A percentile compares a stretch with the other conserved stretches of the same genome.
phyloP scores from a whole-genome alignment of 208 protist species.

The Borovskyia barvae region DNA sequence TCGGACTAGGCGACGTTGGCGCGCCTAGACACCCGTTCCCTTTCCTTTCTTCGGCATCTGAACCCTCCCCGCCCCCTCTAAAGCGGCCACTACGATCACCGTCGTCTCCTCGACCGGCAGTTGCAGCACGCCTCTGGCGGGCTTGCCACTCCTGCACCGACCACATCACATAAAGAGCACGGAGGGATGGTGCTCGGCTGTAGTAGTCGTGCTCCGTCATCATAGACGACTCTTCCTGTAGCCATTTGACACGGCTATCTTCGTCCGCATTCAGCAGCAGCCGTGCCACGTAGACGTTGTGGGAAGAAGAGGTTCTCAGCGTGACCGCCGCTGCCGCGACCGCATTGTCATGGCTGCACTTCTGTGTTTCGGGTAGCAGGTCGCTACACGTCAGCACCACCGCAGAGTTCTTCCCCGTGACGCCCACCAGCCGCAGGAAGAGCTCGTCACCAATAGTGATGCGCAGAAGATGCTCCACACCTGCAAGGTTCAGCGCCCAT shows the following conservation, averaged over 20 bases:
- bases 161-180: constrained; percentile 69
- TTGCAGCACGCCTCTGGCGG: constrained; percentile 1
- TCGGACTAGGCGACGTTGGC: too few relatives aligned
- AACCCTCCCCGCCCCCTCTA: neutral
- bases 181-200: constrained; percentile 65
- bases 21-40: neutral
- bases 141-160: constrained; percentile 20
- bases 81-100: too few relatives aligned
- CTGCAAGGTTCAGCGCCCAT: constrained; percentile 58
- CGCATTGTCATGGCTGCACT: neutral
- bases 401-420: neutral
- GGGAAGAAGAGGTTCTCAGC: neutral
- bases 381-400: constrained; percentile 22
- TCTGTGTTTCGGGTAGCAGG: neutral
- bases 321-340: neutral
- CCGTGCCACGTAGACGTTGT: constrained; percentile 43
- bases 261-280: constrained; percentile 68
- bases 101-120: constrained; percentile 1
- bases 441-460: constrained; percentile 12
- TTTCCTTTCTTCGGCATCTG: neutral
- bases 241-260: constrained; percentile 71
- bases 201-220: constrained; percentile 37
- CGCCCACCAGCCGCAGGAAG: constrained; percentile 35
- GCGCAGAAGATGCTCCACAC: constrained; percentile 31
- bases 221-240: constrained; percentile 57